Evolutionary conservation across 2,329 filamentous ascomycete species (phyloP), one percentile per base, ranked within the genome.

Genomic region (Metarhizium album): DNA sequence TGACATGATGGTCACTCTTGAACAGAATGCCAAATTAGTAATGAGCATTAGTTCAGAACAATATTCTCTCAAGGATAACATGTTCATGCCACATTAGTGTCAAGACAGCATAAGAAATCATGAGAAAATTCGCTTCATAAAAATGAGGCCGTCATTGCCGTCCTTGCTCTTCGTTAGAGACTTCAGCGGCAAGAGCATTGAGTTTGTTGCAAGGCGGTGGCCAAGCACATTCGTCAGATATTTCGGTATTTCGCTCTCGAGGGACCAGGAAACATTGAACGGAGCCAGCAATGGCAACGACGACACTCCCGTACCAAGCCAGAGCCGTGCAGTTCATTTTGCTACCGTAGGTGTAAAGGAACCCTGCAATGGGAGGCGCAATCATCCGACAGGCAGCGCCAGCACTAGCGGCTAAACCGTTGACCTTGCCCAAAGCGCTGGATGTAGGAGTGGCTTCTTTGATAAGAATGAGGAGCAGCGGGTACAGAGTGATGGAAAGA

Each of bases 341-440:
- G 57, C 74, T 76, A 22, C 81, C 80, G n/a, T 78, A 61, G 0
- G 78, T 74, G 63, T 84, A 86, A 3, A 85, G 65, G 54, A 76
- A 82, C 2, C 82, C 82, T 2, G 80, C 77, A 16, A 85, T 62
- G 0, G 82, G 82, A 5, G 83, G 83, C 0, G 83, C 81, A 11
- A 85, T 67, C 65, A 86, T 87, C 51, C 84, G 74, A 58, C 80
- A 86, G 6, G 78, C 80, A 6, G 81, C 82, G 24, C 80, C 80
- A 2, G 79, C 81, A 52, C 79, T 83, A 47, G 82, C 82, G 22
- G 82, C 80, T 42, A 85, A 64, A 4, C 82, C 82, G 54, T 86
- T 86, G 58, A 86, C 77, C 58, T 75, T 81, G 48, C 82, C 82
- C 38, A 84, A 68, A 6, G 80, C 74, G 42, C 69, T 70, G 6